These are phyloP conservation scores for Paraphysoderma sedebokerense DNA, from an alignment of 371 early-diverging fungal species.

Conservation along the genomic window DNA sequence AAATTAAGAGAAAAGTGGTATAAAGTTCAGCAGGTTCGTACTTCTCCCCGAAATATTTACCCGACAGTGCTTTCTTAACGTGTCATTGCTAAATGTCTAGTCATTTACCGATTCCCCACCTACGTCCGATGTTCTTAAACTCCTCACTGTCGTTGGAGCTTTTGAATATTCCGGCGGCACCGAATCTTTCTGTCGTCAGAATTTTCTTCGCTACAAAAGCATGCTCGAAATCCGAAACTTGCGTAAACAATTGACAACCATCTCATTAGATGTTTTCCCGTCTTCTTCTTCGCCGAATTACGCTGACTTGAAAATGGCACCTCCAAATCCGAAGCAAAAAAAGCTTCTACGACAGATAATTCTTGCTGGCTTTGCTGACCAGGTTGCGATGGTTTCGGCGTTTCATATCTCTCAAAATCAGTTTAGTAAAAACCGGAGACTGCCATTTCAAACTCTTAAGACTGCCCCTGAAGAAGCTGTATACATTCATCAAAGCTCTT, in stretches of 20 bases:
- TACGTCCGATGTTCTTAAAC: constrained; percentile 61
- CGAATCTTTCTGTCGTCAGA: constrained; percentile 49
- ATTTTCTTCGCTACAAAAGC: constrained; percentile 76
- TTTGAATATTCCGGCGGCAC: constrained; percentile 63
- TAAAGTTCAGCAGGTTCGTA: too few species aligned
- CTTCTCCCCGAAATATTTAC: too few species aligned
- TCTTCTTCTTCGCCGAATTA: constrained; percentile 30
- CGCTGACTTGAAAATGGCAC: too few species aligned
- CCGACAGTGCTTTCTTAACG: background rate
- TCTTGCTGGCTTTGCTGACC: constrained; percentile 76
- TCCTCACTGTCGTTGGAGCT: constrained; percentile 74
- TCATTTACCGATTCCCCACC: constrained; percentile 20
- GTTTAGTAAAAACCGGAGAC: constrained; percentile 20
- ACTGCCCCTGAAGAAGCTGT: constrained; percentile 61
- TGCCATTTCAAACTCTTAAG: constrained; percentile 47
- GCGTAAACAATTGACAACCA: constrained; percentile 60
- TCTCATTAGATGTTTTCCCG: constrained; percentile 51
- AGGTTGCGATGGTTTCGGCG: constrained; percentile 78
- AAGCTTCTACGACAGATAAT: constrained; percentile 67
- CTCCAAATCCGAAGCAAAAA: constrained; percentile 46
- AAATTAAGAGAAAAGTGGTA: constrained; percentile 15
- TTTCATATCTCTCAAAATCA: constrained; percentile 12
- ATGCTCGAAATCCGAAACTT: constrained; percentile 85
- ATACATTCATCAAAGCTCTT: constrained; percentile 56
- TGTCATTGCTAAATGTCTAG: constrained; percentile 1